Evolutionary conservation across 495 filamentous ascomycete genomes (phyloP).

Genomic region (Penicillium paradoxum): DNA sequence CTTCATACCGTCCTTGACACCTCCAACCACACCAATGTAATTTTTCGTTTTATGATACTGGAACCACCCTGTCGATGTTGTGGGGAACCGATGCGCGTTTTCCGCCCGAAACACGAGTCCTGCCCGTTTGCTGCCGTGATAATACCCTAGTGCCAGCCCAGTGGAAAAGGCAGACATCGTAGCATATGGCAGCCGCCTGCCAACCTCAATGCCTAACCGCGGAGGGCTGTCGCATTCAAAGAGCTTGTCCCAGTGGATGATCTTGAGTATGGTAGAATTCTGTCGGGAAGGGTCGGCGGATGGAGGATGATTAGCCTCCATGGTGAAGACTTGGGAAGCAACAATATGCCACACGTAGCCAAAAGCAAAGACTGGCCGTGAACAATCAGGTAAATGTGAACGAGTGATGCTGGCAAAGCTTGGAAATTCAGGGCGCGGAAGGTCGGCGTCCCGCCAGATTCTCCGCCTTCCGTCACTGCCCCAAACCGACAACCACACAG

Average conservation of each 20-base stretch:
- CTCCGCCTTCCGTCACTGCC: conserved; percentile 18
- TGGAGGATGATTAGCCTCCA: conserved; percentile 24
- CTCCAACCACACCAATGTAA: conserved; percentile 72
- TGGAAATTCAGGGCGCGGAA: neutral
- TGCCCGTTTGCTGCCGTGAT: conserved; percentile 66
- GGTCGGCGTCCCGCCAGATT: conserved; percentile 7
- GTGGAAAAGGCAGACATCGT: conserved; percentile 53
- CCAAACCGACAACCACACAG: neutral
- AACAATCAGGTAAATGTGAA: conserved; percentile 1
- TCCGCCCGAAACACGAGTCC: conserved; percentile 85
- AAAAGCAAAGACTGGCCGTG: neutral
- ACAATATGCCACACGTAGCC: neutral
- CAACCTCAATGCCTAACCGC: conserved; percentile 62
- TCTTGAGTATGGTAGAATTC: conserved; percentile 25
- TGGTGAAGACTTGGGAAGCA: conserved; percentile 9
- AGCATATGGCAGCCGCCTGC: conserved; percentile 59
- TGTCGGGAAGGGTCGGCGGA: conserved; percentile 9
- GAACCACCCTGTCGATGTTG: conserved; percentile 80
- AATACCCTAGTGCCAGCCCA: conserved; percentile 64
- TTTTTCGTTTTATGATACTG: conserved; percentile 98
- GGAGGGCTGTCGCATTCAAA: conserved; percentile 41
- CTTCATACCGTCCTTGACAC: conserved; percentile 67
- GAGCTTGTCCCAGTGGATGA: conserved; percentile 39
- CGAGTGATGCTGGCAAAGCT: conserved; percentile 1
- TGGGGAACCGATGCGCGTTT: conserved; percentile 87